These are phyloP conservation scores for Spergularia bocconei DNA, from an alignment of 148 eudicot genomes.

Conservation along the genomic window DNA sequence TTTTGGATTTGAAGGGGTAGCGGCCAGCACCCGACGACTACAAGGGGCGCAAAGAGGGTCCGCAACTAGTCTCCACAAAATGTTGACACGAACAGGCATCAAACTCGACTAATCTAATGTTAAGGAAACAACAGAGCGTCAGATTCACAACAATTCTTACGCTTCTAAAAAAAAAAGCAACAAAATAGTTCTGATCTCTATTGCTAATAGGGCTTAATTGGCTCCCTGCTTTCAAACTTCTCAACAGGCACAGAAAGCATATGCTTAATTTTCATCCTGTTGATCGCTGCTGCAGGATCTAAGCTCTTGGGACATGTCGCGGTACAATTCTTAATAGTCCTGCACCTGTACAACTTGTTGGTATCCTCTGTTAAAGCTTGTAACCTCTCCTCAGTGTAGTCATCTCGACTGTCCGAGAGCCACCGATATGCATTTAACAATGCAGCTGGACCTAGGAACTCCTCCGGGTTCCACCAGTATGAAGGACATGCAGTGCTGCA, in stretches of 20 bases:
- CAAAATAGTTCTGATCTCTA: not conserved
- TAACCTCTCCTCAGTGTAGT: constrained; percentile 53
- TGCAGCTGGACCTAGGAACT: constrained; percentile 74
- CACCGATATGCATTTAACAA: constrained; percentile 70
- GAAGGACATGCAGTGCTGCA: constrained; percentile 78
- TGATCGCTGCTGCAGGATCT: constrained; percentile 61
- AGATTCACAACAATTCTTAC: too few species aligned
- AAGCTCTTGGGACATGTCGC: constrained; percentile 69
- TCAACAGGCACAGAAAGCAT: constrained; percentile 33
- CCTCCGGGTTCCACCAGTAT: constrained; percentile 88
- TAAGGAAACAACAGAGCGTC: too few species aligned
- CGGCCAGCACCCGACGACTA: too few species aligned
- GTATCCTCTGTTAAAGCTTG: constrained; percentile 58
- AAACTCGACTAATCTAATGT: too few species aligned
- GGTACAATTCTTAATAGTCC: constrained; percentile 65
- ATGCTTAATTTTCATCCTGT: constrained; percentile 55
- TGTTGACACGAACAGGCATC: too few species aligned
- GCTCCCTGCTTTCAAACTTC: constrained; percentile 13
- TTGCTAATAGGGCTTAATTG: not conserved
- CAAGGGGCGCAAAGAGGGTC: too few species aligned
- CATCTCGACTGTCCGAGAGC: constrained; percentile 77
- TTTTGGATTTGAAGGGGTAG: too few species aligned
- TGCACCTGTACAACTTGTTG: constrained; percentile 44
- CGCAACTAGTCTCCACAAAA: too few species aligned
- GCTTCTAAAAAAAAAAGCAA: not conserved